Evolutionary conservation across 2,329 filamentous ascomycete species (phyloP).

Genomic region (Colletotrichum tofieldiae): DNA sequence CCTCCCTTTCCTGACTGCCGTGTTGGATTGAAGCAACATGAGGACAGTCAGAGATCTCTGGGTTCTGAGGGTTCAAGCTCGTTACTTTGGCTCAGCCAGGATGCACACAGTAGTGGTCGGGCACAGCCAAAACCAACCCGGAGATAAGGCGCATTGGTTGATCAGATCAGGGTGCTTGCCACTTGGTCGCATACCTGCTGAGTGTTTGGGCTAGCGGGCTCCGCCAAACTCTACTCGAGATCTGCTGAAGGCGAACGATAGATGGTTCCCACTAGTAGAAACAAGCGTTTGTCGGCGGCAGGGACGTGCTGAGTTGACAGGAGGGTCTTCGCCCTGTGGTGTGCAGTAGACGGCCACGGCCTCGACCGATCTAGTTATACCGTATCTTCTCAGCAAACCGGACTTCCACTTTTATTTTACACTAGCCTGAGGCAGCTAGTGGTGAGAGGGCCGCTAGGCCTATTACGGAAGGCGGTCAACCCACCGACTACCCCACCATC

Average conservation of each 20-base stretch:
- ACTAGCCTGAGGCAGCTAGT: no score
- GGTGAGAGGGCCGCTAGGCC: no score
- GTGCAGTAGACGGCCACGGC: not conserved
- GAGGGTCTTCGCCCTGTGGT: constrained; percentile 14
- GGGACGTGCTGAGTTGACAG: constrained; percentile 27
- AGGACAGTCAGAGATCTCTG: not conserved
- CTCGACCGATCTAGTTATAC: constrained; percentile 12
- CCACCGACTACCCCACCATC: no score
- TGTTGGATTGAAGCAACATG: no score
- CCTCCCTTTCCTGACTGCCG: not conserved
- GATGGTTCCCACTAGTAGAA: constrained; percentile 14
- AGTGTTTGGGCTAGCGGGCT: not conserved
- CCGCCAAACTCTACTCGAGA: not conserved
- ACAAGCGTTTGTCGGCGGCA: constrained; percentile 22
- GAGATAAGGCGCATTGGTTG: not conserved
- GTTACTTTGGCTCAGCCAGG: not conserved
- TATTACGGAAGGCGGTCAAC: no score
- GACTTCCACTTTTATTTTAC: no score
- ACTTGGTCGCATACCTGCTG: not conserved
- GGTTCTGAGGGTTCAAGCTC: not conserved
- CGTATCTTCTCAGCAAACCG: no score
- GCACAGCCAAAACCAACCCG: not conserved
- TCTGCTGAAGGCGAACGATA: not conserved
- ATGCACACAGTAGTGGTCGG: no score
- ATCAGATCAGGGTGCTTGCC: not conserved